Percentiles rank a stretch among this genome's conserved stretches.
Conservation (phyloP, 352 stramenopile species). For the Sclerospora graminicola region DNA sequence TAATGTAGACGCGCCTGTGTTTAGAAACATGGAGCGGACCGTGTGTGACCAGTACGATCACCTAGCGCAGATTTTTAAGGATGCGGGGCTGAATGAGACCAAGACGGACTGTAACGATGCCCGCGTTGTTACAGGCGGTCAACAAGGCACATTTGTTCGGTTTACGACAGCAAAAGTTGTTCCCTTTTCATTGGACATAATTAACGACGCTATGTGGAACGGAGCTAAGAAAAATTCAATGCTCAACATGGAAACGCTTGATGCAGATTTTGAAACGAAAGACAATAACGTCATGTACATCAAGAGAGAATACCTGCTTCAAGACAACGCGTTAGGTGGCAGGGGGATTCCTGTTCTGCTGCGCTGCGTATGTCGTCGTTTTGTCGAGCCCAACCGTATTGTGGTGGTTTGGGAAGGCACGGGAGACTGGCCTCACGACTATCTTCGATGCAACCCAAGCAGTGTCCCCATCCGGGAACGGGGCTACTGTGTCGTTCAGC, state of each 20-base stretch:
- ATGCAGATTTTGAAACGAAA: constrained; percentile 1
- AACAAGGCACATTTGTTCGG: constrained; percentile 23
- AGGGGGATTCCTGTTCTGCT: constrained; percentile 18
- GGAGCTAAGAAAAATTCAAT: constrained; percentile 11
- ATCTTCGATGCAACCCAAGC: constrained; percentile 8
- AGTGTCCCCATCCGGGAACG: constrained; percentile 27
- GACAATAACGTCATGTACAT: constrained; percentile 12
- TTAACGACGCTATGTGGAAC: constrained; percentile 17
- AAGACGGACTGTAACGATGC: constrained; percentile 10
- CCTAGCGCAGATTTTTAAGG: constrained; percentile 16
- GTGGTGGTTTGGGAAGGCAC: constrained; percentile 24
- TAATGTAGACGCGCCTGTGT: constrained; percentile 11
- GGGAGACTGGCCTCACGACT: constrained; percentile 24
- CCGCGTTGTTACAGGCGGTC: constrained; percentile 10
- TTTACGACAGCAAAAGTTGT: constrained; percentile 21
- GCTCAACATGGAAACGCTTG: constrained; percentile 5
- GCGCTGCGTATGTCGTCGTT: constrained; percentile 16
- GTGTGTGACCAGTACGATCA: constrained; percentile 12
- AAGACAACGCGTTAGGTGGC: constrained; percentile 3
- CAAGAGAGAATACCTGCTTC: constrained; percentile 19
- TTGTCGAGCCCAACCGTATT: constrained; percentile 16
- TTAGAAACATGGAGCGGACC: constrained; percentile 13
- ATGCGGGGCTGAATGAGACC: constrained; percentile 15
- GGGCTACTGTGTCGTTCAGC: constrained; percentile 24
- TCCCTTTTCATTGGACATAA: constrained; percentile 15